These are phyloP conservation scores for Wickerhamomyces bovis DNA, from an alignment of 805 yeast genomes.

Conservation along the genomic window DNA sequence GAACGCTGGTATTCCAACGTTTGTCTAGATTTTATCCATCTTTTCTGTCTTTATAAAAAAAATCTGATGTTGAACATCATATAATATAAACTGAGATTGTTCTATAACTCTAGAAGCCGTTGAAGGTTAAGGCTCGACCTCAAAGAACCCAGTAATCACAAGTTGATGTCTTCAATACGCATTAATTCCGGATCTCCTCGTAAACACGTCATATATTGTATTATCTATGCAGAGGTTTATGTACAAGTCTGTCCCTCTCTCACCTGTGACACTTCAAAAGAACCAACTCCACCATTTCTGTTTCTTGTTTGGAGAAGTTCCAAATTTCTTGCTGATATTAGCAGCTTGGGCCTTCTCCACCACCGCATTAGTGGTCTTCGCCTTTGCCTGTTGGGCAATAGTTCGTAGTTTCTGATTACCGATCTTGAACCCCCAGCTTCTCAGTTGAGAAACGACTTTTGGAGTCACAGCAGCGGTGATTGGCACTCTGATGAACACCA, in stretches of 20 bases:
- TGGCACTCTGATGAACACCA: slow-evolving; percentile 81
- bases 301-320: slow-evolving; percentile 43
- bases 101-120: background rate
- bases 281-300: slow-evolving; percentile 59
- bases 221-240: background rate
- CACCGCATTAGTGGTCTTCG: slow-evolving; percentile 25
- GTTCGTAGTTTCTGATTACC: slow-evolving; percentile 46
- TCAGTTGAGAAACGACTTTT: slow-evolving; percentile 54
- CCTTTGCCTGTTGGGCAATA: slow-evolving; percentile 30
- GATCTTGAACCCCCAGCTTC: slow-evolving; percentile 75
- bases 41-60: background rate
- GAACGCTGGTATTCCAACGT: slow-evolving; percentile 23
- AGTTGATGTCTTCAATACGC: no score
- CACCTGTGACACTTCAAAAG: slow-evolving; percentile 29
- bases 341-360: slow-evolving; percentile 28
- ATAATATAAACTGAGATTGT: background rate
- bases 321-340: slow-evolving; percentile 39
- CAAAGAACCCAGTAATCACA: no score
- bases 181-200: background rate
- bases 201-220: background rate
- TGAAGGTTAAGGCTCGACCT: background rate
- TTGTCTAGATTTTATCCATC: slow-evolving; percentile 11
- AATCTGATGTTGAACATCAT: background rate
- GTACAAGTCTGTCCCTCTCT: background rate
- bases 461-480: slow-evolving; percentile 92